Evolutionary conservation across 2,329 filamentous ascomycete genomes (phyloP), one percentile per base, ranked within the genome.

Genomic region (Chaetomium globosum): DNA sequence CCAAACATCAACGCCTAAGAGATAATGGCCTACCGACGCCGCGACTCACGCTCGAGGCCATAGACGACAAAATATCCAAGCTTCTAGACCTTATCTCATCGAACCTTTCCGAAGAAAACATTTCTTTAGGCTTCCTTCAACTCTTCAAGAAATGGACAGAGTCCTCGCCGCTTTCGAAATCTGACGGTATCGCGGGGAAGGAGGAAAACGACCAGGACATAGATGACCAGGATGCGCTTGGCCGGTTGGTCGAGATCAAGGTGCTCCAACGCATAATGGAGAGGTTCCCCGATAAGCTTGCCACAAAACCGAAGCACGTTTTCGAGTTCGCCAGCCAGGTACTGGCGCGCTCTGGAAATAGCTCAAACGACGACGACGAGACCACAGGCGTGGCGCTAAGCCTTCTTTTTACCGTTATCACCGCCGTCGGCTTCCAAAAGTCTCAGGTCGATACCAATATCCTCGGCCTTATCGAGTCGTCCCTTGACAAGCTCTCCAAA

Each of bases 181-280:
- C 74, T n/a, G 67, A 73, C 5, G 65, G 73, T 4, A 65, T 78
- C 2, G 8, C 72, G 0, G 53, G 75, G 33, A 71, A 69, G 21
- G 52, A 70, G 39, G 67, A 72, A 8, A 66, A 68, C 7, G 66
- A 69, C 6, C 69, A 71, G 10, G 70, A 23, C 4, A 26, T 26
- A 26, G 4, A 26, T 4, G 26, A 26, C 26, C 26, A 26, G 1
- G 80, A 85, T 54, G 78, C 83, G 0, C 65, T 86, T 3, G 73
- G 73, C 4, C 79, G 81, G 4, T 76, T 92, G 1, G 75, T 83
- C 6, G 82, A 89, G 67, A 80, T 87, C 5, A 86, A 86, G 57
- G 76, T 91, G 0, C 79, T 91, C 8, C 87, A 90, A 71, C 83
- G 82, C 39, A 82, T 92, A 76, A 85, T 91, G 75, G 83, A 85